These are phyloP conservation scores for Dactylorhiza incarnata DNA, from an alignment of 106 monocot species.

Conservation along the genomic window DNA sequence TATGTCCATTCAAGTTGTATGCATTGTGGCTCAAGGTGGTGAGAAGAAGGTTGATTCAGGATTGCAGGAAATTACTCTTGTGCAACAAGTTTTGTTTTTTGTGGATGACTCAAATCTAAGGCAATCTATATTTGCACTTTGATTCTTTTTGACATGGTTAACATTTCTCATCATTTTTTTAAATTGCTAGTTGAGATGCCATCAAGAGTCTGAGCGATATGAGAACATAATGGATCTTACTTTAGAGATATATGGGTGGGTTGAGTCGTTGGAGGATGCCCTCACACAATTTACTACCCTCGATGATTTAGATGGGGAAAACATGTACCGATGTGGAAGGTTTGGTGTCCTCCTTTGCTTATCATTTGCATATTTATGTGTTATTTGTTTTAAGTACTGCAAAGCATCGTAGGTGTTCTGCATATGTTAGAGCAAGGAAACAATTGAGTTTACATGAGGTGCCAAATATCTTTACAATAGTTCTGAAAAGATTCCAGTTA, in stretches of 20 bases:
- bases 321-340: slow-evolving; percentile 99
- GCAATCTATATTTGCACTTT: slow-evolving; percentile 11
- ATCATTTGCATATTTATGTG: background rate
- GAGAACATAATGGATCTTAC: slow-evolving; percentile 99
- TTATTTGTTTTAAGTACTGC: background rate
- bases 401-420: slow-evolving; percentile 46
- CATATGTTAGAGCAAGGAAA: slow-evolving; percentile 92
- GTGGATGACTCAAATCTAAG: slow-evolving; percentile 90
- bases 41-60: slow-evolving; percentile 69
- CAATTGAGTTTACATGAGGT: slow-evolving; percentile 86
- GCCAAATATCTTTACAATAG: slow-evolving; percentile 95
- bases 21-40: slow-evolving; percentile 72
- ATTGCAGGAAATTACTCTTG: slow-evolving; percentile 88
- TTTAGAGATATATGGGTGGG: slow-evolving; percentile 95
- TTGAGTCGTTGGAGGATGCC: slow-evolving; percentile 90
- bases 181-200: slow-evolving; percentile 31
- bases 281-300: slow-evolving; percentile 92
- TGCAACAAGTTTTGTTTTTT: slow-evolving; percentile 97
- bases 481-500: slow-evolving; percentile 98
- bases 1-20: slow-evolving; percentile 89
- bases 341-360: slow-evolving; percentile 11
- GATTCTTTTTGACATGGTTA: too few relatives aligned
- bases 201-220: slow-evolving; percentile 81
- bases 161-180: slow-evolving; percentile 5
- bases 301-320: slow-evolving; percentile 98